Conservation (phyloP, 768 basidiomycete species). For the Collybiopsis luxurians region DNA sequence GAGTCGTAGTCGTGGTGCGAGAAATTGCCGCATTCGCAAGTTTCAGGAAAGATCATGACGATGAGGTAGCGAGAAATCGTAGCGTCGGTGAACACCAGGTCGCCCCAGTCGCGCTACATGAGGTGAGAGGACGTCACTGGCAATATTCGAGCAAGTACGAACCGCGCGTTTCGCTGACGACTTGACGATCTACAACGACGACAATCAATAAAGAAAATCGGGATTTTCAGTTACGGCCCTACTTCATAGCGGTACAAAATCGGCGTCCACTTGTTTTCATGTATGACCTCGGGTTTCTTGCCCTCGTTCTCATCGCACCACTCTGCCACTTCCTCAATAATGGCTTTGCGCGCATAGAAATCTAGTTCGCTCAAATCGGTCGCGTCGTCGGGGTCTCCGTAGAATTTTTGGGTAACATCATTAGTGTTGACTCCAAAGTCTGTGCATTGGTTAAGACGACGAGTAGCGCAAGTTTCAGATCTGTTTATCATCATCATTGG, state of each 20-base stretch:
- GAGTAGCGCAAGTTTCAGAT: slow-evolving; percentile 18
- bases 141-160: neutral
- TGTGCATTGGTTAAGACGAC: slow-evolving; percentile 16
- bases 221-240: neutral
- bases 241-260: neutral
- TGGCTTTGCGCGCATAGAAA: slow-evolving; percentile 15
- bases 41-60: slow-evolving; percentile 16
- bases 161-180: neutral
- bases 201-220: neutral
- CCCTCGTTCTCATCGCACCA: slow-evolving; percentile 13
- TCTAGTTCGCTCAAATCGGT: slow-evolving; percentile 15
- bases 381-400: slow-evolving; percentile 7
- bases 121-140: neutral
- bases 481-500: slow-evolving; percentile 17
- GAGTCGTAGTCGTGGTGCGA: slow-evolving; percentile 17
- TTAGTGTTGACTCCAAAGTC: slow-evolving; percentile 12
- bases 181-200: neutral
- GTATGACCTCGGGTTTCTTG: neutral
- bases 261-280: neutral
- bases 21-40: slow-evolving; percentile 16
- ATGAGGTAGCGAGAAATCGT: slow-evolving; percentile 16
- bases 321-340: slow-evolving; percentile 15
- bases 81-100: slow-evolving; percentile 18
- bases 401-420: slow-evolving; percentile 17
- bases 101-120: slow-evolving; percentile 17